Evolutionary conservation across 805 yeast species (phyloP).

Genomic region (Pichia cephalocereana): DNA sequence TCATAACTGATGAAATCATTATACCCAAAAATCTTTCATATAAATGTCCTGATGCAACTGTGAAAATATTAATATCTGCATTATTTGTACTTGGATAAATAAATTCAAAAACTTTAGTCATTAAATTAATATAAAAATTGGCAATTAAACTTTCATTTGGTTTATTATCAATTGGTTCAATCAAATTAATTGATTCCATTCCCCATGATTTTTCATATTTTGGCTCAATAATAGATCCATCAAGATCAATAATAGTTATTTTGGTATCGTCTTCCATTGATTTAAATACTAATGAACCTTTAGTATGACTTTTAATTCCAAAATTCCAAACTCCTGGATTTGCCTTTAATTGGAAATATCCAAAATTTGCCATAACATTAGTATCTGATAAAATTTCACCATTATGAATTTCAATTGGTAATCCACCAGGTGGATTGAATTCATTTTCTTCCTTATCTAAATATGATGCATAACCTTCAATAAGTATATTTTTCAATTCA

Average conservation of each 20-base stretch:
- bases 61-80: slow-evolving; percentile 69
- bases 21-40: slow-evolving; percentile 67
- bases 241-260: slow-evolving; percentile 30
- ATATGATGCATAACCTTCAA: slow-evolving; percentile 60
- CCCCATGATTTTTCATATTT: slow-evolving; percentile 25
- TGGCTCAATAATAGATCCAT: slow-evolving; percentile 39
- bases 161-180: slow-evolving; percentile 1
- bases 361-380: slow-evolving; percentile 66
- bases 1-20: slow-evolving; percentile 74
- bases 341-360: slow-evolving; percentile 73
- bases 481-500: slow-evolving; percentile 42
- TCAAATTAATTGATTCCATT: slow-evolving; percentile 1
- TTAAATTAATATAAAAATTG: neutral
- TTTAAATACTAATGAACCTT: slow-evolving; percentile 33
- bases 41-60: slow-evolving; percentile 74
- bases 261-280: slow-evolving; percentile 18
- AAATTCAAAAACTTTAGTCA: neutral
- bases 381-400: slow-evolving; percentile 38
- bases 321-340: slow-evolving; percentile 64
- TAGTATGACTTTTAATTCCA: slow-evolving; percentile 32
- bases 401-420: slow-evolving; percentile 34
- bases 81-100: slow-evolving; percentile 18
- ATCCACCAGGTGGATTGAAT: slow-evolving; percentile 37
- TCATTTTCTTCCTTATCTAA: slow-evolving; percentile 27
- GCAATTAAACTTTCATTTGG: slow-evolving; percentile 4